Evolutionary conservation across 331 rosid genomes (phyloP), one percentile per base, ranked within the genome.

Genomic region (Telfairia occidentalis): DNA sequence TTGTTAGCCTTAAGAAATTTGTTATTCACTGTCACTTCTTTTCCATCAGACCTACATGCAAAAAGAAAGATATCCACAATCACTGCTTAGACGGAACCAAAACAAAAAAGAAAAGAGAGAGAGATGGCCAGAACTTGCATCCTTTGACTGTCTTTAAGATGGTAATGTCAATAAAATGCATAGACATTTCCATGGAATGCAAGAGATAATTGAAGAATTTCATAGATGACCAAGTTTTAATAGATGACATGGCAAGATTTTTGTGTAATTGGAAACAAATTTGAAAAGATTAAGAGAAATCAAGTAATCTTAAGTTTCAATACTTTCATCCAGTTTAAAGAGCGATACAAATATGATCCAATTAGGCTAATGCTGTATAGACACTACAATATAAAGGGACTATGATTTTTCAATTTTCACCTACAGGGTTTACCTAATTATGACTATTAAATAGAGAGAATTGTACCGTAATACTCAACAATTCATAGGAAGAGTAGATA

Each of bases 21-120:
- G 89, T 92, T 92, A 82, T 87, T 91, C 86, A 92, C 98, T 78
- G 83, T 80, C 76, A 90, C 87, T 85, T 89, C 97, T 49, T 87
- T 70, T 40, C 97, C 98, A 79, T 92, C 97, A 34, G 90, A 85
- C 89, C 98, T 92, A 80, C 65, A 70, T 24, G 53, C 71, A 60
- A 76, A 75, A 76, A 69, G 26, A 60, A 60, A 28, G 16, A 46
- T 42, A 70, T 28, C 28, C 55, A 23, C 35, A 42, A 40, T 67
- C 37, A 24, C 74, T 5, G 53, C 74, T 67, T 67, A 63, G 13
- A 63, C 18, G 21, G 6, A 32, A 32, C 46, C 42, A 15, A 30
- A 32, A 60, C 16, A n/a, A 30, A 60, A 15, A 38, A n/a, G 2
- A 35, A 9, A 5, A 9, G 26, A 7, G 63, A 9, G 5, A 9